A percentile compares a stretch with the other conserved stretches of the same genome.
phyloP scores from a whole-genome alignment of 371 early-diverging fungal genomes.

The Mucor circinelloides region DNA sequence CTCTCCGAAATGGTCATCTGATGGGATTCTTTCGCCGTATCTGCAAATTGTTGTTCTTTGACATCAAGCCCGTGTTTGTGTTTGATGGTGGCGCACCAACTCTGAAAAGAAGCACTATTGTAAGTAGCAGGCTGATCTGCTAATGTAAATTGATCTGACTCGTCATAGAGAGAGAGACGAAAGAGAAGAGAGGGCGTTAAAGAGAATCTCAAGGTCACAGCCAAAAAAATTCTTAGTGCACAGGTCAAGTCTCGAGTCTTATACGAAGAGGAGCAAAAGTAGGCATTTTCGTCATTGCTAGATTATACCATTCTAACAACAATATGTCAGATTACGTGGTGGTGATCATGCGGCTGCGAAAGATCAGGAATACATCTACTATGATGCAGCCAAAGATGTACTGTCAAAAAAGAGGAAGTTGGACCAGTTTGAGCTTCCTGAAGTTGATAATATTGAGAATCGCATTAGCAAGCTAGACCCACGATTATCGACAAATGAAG shows the following conservation, averaged over 20 bases:
- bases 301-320: constrained; percentile 5
- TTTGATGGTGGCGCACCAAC: constrained; percentile 93
- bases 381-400: constrained; percentile 38
- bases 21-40: constrained; percentile 94
- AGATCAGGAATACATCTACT: constrained; percentile 33
- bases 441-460: neutral
- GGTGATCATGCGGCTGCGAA: constrained; percentile 19
- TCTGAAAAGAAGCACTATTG: constrained; percentile 81
- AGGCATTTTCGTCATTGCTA: neutral
- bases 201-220: constrained; percentile 67
- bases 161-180: constrained; percentile 56
- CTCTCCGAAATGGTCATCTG: constrained; percentile 81
- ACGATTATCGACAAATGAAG: constrained; percentile 67
- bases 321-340: constrained; percentile 6
- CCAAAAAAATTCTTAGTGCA: constrained; percentile 80
- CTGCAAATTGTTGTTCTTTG: constrained; percentile 91
- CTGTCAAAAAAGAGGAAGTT: constrained; percentile 47
- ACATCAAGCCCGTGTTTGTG: constrained; percentile 93
- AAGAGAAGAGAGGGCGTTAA: constrained; percentile 56
- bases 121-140: constrained; percentile 31
- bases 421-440: constrained; percentile 81
- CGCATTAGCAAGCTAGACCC: constrained; percentile 47
- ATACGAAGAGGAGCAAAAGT: constrained; percentile 50
- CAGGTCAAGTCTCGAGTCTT: constrained; percentile 73
- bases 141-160: neutral